Percentiles rank a stretch among this genome's conserved stretches.
Evolutionary conservation across 108 stramenopile genomes (phyloP).

Genomic region (Cyclostephanos invisitatus): DNA sequence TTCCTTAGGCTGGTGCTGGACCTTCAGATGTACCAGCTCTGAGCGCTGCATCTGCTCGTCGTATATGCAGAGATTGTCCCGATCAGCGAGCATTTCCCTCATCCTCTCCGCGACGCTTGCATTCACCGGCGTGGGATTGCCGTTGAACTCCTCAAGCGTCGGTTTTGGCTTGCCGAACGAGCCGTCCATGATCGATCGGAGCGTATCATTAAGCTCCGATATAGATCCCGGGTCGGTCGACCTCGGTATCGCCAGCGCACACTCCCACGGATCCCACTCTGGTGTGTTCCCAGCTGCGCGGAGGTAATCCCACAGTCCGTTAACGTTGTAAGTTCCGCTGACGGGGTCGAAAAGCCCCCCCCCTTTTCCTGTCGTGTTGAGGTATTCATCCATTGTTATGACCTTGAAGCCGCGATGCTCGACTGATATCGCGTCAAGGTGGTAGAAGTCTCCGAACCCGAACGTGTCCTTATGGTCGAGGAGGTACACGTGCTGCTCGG

Average conservation of each 20-base stretch:
- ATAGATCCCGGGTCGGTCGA: conserved; percentile 34
- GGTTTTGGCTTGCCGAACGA: conserved; percentile 50
- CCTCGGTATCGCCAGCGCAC: conserved; percentile 48
- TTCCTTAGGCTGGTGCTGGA: conserved; percentile 6
- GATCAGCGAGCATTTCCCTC: conserved; percentile 62
- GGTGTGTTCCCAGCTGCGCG: conserved; percentile 44
- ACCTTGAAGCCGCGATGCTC: conserved; percentile 65
- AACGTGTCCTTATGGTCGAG: conserved; percentile 59
- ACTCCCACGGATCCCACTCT: conserved; percentile 54
- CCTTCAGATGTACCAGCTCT: conserved; percentile 49
- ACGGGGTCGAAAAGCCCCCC: conserved; percentile 41
- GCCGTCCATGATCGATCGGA: conserved; percentile 47
- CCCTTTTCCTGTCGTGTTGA: conserved; percentile 56
- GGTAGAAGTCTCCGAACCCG: conserved; percentile 78
- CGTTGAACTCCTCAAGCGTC: conserved; percentile 49
- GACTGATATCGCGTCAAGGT: conserved; percentile 58
- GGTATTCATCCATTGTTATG: conserved; percentile 80
- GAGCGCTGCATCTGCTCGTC: conserved; percentile 50
- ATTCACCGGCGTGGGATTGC: conserved; percentile 51
- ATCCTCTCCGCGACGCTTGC: conserved; percentile 56
- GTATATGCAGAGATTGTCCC: conserved; percentile 51
- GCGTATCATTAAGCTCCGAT: conserved; percentile 36
- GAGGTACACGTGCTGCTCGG: conserved; percentile 82
- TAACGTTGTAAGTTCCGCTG: conserved; percentile 3
- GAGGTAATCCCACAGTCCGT: conserved; percentile 47